Base-by-base conservation (phyloP, 1,284 basidiomycete genomes). In the Ustilago loliicola region DNA sequence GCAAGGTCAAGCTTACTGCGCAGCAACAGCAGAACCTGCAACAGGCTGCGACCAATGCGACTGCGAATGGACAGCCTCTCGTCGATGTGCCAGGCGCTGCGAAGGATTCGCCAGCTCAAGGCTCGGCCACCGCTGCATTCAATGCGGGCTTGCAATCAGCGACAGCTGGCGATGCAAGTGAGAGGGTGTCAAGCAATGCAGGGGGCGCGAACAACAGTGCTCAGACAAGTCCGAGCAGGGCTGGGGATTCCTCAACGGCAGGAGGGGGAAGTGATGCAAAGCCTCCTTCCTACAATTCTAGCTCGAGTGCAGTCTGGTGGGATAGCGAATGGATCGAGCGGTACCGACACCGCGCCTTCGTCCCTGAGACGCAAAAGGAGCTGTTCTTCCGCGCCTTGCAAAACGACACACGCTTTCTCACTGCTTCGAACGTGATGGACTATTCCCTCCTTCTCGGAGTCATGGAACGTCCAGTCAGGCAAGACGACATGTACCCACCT, bases 361-460 rank as follows among this genome's bases (percentile, higher is more conserved):
- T 84, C 1, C 71, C 80, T 57, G 80, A 80, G 55, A 66, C 67
- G 27, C 68, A 81, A 40, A 80, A 78, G 61, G 79, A 76, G 36
- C 42, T 72, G 19, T 83, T 84, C 72, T 47, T 54, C 25, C 66
- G 66, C 1, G 82, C 82, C 9, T 52, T 84, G 40, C 61, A 71
- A 34, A 81, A 83, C 71, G 82, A 84, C 51, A 72, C 80, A 25
- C 69, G 70, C 1, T 84, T 84, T 64, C 60, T 84, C 21, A 81
- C 77, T 23, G 72, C 72, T 1, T 76, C 80, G 23, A 81, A 84
- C 65, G 77, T 83, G 13, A 84, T 84, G 82, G 82, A 84, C 65
- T 84, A 83, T 57, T 84, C 82, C 47, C 73, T 83, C 34, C 72
- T 83, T n/a, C 72, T 83, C 19, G 82, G 81, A 11, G 80, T 82